phyloP scores from a whole-genome alignment of 257 asterid genomes.

The Mitragyna speciosa region DNA sequence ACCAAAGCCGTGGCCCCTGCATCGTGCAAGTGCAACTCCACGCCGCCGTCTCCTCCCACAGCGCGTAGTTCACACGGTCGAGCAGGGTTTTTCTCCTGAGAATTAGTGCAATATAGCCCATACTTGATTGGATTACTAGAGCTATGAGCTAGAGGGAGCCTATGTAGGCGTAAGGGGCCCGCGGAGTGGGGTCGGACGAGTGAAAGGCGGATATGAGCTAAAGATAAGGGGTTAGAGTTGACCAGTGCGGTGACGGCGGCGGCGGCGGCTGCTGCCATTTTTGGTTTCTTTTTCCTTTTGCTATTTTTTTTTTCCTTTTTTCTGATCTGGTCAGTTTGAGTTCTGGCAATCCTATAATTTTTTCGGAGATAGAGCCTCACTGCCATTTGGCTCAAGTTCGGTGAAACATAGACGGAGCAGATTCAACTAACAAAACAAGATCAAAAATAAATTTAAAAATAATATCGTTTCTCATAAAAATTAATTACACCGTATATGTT shows the following conservation, averaged over 20 bases:
- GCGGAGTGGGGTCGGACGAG: constrained; percentile 17
- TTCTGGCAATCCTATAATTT: too few species aligned
- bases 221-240: constrained; percentile 20
- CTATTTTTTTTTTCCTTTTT: too few species aligned
- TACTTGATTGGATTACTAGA: neutral
- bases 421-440: too few species aligned
- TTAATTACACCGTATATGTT: too few species aligned
- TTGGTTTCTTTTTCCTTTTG: neutral
- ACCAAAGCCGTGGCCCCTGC: constrained; percentile 73
- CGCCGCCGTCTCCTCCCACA: constrained; percentile 29
- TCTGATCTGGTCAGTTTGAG: too few species aligned
- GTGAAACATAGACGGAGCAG: too few species aligned
- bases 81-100: neutral
- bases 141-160: constrained; percentile 9
- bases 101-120: neutral
- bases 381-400: too few species aligned
- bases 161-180: neutral
- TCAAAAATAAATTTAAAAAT: too few species aligned
- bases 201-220: constrained; percentile 10
- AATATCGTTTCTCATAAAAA: too few species aligned
- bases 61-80: constrained; percentile 29
- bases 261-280: constrained; percentile 25
- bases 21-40: constrained; percentile 55
- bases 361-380: too few species aligned
- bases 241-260: constrained; percentile 14